Percentiles rank a stretch among this genome's conserved stretches.
These are phyloP conservation scores for Gentiana macrophylla DNA, from an alignment of 257 asterid species.

Conservation along the genomic window DNA sequence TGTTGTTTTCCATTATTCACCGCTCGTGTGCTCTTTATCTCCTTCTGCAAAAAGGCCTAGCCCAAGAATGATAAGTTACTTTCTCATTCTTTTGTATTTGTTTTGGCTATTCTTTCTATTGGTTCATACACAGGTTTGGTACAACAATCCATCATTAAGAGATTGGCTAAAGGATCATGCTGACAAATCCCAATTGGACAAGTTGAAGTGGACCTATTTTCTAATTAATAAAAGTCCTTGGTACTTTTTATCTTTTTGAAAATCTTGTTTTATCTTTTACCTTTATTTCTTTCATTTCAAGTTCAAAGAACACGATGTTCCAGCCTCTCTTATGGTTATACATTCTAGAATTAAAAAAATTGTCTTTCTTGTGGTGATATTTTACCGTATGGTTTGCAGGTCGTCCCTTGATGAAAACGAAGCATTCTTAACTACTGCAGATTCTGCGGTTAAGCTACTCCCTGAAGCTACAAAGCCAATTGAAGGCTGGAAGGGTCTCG, in stretches of 20 bases:
- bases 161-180: slow-evolving; percentile 78
- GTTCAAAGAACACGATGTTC: no score
- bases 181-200: slow-evolving; percentile 52
- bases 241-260: slow-evolving; percentile 23
- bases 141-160: slow-evolving; percentile 73
- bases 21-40: not conserved
- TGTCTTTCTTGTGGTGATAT: not conserved
- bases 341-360: not conserved
- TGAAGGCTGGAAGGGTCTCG: slow-evolving; percentile 78
- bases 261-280: not conserved
- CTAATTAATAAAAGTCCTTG: slow-evolving; percentile 85
- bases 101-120: not conserved
- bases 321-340: not conserved
- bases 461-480: slow-evolving; percentile 64
- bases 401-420: slow-evolving; percentile 82
- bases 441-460: slow-evolving; percentile 72
- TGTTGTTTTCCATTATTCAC: not conserved
- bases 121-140: slow-evolving; percentile 63
- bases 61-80: no score
- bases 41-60: not conserved
- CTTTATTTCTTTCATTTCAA: not conserved
- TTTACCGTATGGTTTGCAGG: slow-evolving; percentile 34
- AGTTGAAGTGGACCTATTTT: slow-evolving; percentile 74
- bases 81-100: no score
- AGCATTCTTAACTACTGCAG: slow-evolving; percentile 89